Evolutionary conservation across 495 filamentous ascomycete species (phyloP), one percentile per base, ranked within the genome.

Genomic region (Penicillium pancosmium): DNA sequence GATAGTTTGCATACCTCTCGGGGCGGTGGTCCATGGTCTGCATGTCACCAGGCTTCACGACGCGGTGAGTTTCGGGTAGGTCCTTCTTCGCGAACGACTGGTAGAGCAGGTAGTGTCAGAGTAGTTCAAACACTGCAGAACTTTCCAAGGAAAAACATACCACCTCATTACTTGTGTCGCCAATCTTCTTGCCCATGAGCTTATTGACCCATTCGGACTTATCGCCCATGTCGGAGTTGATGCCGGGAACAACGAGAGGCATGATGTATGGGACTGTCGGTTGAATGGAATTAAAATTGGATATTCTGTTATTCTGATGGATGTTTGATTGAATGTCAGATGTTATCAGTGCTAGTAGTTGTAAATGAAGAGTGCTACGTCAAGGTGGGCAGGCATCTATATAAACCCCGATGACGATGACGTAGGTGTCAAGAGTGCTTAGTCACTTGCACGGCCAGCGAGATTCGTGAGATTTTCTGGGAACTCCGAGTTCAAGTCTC

Each of bases 191-290:
- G 59, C 90, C 90, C 52, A 87, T 83, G 15, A 93, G 78, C 80
- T 91, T 91, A 71, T 80, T 84, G 43, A 73, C 73, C 90, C 90
- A 93, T 59, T 88, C 83, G 40, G 82, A 75, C 60, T 85, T 85
- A 66, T 82, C 78, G 53, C 71, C 78, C 56, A 68, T 62, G 41
- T 74, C 68, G 72, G 78, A 81, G 67, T 79, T 82, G 76, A 92
- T 76, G 67, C 85, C 88, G 13, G 90, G 90, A 16, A 92, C 84
- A 67, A 93, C 86, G 74, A 93, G 89, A 80, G 90, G 90, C 90
- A 93, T 93, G 41, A 66, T 88, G 80, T 0, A 31, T 6, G 27
- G 5, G 27, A 9, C 27, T 31, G 27, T 6, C 0, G 6, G 27
- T 31, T 31, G 27, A 31, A 31, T 38, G 10, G 36, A 38, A 13